Evolutionary conservation across 805 yeast species (phyloP).

Genomic region (Saturnispora besseyi): DNA sequence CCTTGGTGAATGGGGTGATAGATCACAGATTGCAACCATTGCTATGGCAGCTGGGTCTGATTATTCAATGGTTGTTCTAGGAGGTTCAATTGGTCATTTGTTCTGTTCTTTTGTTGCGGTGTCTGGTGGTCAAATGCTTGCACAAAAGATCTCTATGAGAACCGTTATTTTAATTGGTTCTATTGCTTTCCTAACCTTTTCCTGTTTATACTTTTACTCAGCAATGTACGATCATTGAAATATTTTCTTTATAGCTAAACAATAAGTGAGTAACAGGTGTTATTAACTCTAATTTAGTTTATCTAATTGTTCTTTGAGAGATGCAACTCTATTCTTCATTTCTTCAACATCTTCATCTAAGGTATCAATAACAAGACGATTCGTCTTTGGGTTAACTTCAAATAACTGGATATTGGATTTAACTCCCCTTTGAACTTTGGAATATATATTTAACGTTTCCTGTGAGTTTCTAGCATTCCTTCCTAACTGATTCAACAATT

Average conservation of each 20-base stretch:
- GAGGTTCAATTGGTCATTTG: conserved; percentile 86
- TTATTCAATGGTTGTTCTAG: conserved; percentile 80
- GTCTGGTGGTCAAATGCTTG: conserved; percentile 83
- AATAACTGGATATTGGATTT: conserved; percentile 1
- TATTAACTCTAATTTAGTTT: not conserved
- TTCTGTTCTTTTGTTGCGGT: conserved; percentile 85
- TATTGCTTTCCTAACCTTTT: conserved; percentile 72
- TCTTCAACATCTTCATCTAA: conserved; percentile 5
- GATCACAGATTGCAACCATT: conserved; percentile 95
- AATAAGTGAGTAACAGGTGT: too few species aligned
- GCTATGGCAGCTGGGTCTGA: conserved; percentile 98
- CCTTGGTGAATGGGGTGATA: conserved; percentile 98
- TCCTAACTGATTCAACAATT: not conserved
- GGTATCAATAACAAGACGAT: conserved; percentile 1
- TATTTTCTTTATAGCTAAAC: not conserved
- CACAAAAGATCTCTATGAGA: conserved; percentile 83
- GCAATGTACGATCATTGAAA: conserved; percentile 34
- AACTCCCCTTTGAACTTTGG: conserved; percentile 1
- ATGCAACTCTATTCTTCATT: not conserved
- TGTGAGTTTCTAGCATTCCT: conserved; percentile 1
- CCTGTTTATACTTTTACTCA: conserved; percentile 69
- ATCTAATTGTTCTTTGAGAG: not conserved
- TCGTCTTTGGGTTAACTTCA: not conserved
- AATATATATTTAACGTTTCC: conserved; percentile 2
- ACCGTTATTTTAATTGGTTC: conserved; percentile 90